A percentile compares a stretch with the other conserved stretches of the same genome.
Conservation (phyloP, 306 rosid genomes). For the Pachyrhizus erosus region DNA sequence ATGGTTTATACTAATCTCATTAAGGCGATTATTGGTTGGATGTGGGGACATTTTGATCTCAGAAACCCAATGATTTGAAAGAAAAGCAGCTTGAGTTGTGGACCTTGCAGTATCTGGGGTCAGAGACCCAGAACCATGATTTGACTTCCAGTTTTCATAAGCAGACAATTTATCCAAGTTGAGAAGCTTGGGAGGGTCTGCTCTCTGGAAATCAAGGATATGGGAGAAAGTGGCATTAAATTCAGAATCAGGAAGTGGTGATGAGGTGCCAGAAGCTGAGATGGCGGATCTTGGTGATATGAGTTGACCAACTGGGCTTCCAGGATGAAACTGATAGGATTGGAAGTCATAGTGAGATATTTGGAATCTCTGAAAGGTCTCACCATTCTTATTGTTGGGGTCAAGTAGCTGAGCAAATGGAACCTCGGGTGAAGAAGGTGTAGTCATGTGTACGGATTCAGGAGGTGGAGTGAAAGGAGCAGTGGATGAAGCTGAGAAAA, state of each 20-base stretch:
- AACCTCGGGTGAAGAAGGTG: constrained; percentile 97
- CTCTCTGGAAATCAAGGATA: constrained; percentile 60
- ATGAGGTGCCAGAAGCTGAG: constrained; percentile 84
- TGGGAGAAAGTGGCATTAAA: constrained; percentile 48
- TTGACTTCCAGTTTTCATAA: constrained; percentile 56
- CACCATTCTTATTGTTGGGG: constrained; percentile 59
- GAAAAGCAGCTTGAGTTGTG: constrained; percentile 40
- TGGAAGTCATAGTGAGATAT: constrained; percentile 81
- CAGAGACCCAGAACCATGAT: constrained; percentile 52
- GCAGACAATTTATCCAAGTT: constrained; percentile 64
- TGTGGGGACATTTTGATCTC: constrained; percentile 50
- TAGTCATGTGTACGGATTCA: constrained; percentile 82
- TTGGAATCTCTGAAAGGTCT: constrained; percentile 63
- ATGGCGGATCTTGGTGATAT: constrained; percentile 90
- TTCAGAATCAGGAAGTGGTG: constrained; percentile 81
- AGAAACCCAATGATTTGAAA: constrained; percentile 47
- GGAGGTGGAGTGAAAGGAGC: constrained; percentile 98
- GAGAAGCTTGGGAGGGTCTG: constrained; percentile 72
- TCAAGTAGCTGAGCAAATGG: constrained; percentile 93
- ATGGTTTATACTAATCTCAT: constrained; percentile 45
- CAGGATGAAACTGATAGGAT: constrained; percentile 90
- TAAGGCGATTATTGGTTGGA: constrained; percentile 39
- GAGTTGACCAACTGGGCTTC: constrained; percentile 91
- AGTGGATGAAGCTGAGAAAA: constrained; percentile 92
- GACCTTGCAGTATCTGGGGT: constrained; percentile 52